Evolutionary conservation across 1,284 basidiomycete genomes (phyloP).

Genomic region (Cutaneotrichosporon mucoides): DNA sequence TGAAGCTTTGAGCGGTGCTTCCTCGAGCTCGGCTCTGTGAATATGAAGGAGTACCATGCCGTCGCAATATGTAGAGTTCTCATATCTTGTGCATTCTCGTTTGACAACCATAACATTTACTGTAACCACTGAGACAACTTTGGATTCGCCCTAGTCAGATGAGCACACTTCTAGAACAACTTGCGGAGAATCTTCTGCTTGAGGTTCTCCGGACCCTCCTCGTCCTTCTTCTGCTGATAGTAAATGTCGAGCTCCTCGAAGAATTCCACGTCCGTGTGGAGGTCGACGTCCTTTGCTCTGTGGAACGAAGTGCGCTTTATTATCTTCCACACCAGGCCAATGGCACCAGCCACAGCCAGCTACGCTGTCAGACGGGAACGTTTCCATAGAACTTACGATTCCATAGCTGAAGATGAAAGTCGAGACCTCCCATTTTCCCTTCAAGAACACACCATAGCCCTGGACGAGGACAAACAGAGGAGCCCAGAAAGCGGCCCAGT

Average conservation of each 20-base stretch:
- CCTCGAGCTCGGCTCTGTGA: no score
- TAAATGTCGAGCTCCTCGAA: not conserved
- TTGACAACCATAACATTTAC: no score
- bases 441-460: not conserved
- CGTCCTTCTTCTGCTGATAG: not conserved
- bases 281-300: not conserved
- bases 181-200: not conserved
- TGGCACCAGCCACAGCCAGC: not conserved
- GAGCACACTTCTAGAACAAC: not conserved
- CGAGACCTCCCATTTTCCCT: not conserved
- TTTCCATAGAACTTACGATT: not conserved
- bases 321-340: not conserved
- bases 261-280: not conserved
- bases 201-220: not conserved
- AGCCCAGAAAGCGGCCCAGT: not conserved
- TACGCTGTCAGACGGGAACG: no score
- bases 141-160: no score
- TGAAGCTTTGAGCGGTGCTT: no score
- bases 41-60: no score
- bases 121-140: no score
- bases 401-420: not conserved
- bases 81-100: no score
- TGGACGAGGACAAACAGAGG: not conserved
- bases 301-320: not conserved
- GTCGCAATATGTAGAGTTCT: no score